These are phyloP conservation scores for Handroanthus guayacan DNA, from an alignment of 257 asterid species.

Conservation along the genomic window DNA sequence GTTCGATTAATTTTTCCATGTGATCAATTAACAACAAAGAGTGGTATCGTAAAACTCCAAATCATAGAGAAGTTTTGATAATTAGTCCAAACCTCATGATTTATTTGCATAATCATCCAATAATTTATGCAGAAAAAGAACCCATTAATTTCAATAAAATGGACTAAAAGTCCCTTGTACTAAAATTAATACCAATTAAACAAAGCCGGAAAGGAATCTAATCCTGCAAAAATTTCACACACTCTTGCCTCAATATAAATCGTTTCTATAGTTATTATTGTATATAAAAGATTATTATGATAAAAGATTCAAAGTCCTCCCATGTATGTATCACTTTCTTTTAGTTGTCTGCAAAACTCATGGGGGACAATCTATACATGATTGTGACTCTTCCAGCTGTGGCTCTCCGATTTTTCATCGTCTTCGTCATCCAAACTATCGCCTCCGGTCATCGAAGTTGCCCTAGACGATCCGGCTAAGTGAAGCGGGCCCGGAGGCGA, in stretches of 20 bases:
- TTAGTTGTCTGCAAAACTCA: constrained; percentile 55
- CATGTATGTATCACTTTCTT: background rate
- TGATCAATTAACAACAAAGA: too few relatives aligned
- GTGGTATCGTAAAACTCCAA: too few relatives aligned
- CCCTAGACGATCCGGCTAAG: constrained; percentile 51
- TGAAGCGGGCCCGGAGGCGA: constrained; percentile 74
- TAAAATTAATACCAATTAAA: constrained; percentile 10
- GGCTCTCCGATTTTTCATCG: constrained; percentile 60
- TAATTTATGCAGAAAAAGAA: background rate
- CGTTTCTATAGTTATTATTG: constrained; percentile 38
- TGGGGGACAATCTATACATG: constrained; percentile 21
- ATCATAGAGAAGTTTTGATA: too few relatives aligned
- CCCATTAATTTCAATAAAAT: constrained; percentile 18
- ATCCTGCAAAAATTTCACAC: constrained; percentile 68
- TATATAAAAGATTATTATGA: constrained; percentile 30
- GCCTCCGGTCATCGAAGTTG: constrained; percentile 43
- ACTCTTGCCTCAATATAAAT: constrained; percentile 48
- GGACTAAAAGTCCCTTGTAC: constrained; percentile 8
- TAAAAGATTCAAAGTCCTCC: constrained; percentile 35
- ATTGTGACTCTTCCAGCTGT: constrained; percentile 50
- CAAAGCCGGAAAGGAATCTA: constrained; percentile 43
- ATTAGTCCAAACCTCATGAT: too few relatives aligned
- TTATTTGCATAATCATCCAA: too few relatives aligned
- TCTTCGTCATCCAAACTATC: constrained; percentile 59
- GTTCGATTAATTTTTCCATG: too few relatives aligned